A percentile compares a stretch with the other conserved stretches of the same genome.
These are phyloP conservation scores for Clonostachys chloroleuca DNA, from an alignment of 2,329 filamentous ascomycete genomes.

Conservation along the genomic window DNA sequence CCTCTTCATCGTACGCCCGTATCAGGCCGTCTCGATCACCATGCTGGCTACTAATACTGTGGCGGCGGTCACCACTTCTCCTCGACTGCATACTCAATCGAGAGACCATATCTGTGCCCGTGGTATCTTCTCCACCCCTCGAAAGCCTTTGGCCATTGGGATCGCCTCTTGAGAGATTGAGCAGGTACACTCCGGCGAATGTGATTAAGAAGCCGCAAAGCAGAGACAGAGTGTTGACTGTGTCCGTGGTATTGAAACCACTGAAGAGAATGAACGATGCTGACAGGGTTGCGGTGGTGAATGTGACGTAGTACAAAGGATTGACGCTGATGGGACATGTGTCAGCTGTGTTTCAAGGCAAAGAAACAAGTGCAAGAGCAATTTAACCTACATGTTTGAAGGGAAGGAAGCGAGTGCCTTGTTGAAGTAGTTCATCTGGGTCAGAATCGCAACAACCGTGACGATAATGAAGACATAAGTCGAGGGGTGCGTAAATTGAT, in stretches of 20 bases:
- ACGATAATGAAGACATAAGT: conserved; percentile 98
- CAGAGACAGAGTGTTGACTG: conserved; percentile 87
- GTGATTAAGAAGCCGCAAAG: conserved; percentile 92
- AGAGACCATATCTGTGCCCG: conserved; percentile 87
- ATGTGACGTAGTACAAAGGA: conserved; percentile 95
- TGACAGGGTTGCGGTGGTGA: conserved; percentile 89
- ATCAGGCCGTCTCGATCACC: conserved; percentile 80
- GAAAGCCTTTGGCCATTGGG: conserved; percentile 71
- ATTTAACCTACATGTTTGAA: conserved; percentile 78
- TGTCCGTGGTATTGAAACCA: conserved; percentile 91
- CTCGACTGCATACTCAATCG: conserved; percentile 89
- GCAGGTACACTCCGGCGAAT: conserved; percentile 90
- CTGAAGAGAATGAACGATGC: conserved; percentile 95
- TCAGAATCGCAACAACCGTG: conserved; percentile 87
- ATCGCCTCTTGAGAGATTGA: conserved; percentile 92
- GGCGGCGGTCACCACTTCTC: conserved; percentile 65
- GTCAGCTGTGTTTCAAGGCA: conserved; percentile 2
- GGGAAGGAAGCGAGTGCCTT: conserved; percentile 96
- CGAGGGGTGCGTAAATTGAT: conserved; percentile 91
- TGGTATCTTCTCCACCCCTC: conserved; percentile 65
- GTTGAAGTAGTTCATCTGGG: conserved; percentile 99
- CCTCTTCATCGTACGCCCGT: conserved; percentile 83
- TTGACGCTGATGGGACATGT: conserved; percentile 62
- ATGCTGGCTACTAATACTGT: conserved; percentile 59
- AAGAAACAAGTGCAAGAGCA: background rate